Evolutionary conservation across 2,329 filamentous ascomycete genomes (phyloP), one percentile per base, ranked within the genome.

Genomic region (Plenodomus biglobosus): DNA sequence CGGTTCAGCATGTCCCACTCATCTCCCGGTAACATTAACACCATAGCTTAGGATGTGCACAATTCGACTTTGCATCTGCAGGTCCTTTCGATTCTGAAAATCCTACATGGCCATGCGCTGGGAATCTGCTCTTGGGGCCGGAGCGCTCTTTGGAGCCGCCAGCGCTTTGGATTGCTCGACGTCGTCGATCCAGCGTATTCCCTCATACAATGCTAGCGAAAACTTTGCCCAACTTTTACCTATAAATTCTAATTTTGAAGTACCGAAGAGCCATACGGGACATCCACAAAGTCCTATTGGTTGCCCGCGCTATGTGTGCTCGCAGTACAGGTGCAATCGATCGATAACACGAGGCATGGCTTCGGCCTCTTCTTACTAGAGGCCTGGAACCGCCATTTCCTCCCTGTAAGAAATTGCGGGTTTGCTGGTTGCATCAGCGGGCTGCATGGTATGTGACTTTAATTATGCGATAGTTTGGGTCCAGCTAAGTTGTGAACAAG

Each of bases 341-440:
- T 70, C 8, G 50, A 52, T 2, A 70, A 59, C 27, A 64, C 69
- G 1, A 73, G 68, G 0, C 73, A 63, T 53, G 69, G 64, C n/a
- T 70, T 74, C 42, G 72, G 71, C 0, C 59, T 74, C 3, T 73
- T 73, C 47, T 55, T 73, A 11, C 71, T 70, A 1, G 64, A 73
- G 15, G 49, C 57, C 8, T 75, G 72, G 72, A 75, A 74, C 46
- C 52, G 54, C 11, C 53, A 69, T 30, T 68, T 73, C 40, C 58
- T 64, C 7, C 71, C 73, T 0, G 69, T 75, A 13, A 76, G 77
- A 2, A 78, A 78, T 60, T 74, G 75, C 24, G 76, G 76, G 0
- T 77, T 76, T 56, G 71, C 67, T 4, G 76, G 76, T 30, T 75
- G 76, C 11, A 74, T 79, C 45, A 77, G 77, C 78, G 72, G 68